Conservation (phyloP, 2,329 filamentous ascomycete species). For the Epichloe hybrida region DNA sequence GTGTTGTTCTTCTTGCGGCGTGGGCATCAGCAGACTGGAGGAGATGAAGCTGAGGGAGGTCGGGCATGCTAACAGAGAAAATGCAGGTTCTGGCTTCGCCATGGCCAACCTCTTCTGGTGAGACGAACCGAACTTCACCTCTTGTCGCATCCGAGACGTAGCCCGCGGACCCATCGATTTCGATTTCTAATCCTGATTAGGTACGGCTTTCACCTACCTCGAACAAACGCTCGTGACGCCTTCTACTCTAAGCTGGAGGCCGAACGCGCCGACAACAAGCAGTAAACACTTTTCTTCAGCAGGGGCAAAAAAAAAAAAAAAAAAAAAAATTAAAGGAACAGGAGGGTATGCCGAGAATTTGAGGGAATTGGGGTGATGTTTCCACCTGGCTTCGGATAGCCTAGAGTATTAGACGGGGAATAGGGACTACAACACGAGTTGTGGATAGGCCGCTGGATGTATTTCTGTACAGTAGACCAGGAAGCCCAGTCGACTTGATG, state of each 20-base stretch:
- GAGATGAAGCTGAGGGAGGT: conserved; percentile 1
- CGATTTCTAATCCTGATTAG: conserved; percentile 17
- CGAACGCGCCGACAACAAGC: conserved; percentile 30
- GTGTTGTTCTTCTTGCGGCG: neutral
- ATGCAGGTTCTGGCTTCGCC: conserved; percentile 36
- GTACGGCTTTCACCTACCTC: conserved; percentile 51
- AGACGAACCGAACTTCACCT: conserved; percentile 10
- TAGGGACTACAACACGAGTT: conserved; percentile 11
- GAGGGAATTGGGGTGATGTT: neutral
- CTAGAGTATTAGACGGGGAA: conserved; percentile 3
- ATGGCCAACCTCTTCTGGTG: conserved; percentile 48
- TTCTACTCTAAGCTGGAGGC: conserved; percentile 46
- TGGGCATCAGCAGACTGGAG: neutral
- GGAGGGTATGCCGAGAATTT: neutral
- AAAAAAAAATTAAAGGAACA: no score
- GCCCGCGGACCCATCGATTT: neutral
- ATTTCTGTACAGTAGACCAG: conserved; percentile 16
- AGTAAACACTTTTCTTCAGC: conserved; percentile 9
- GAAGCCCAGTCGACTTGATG: conserved; percentile 12
- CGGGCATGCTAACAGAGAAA: conserved; percentile 19
- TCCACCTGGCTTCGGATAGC: conserved; percentile 2
- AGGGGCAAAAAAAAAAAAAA: neutral
- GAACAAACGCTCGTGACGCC: conserved; percentile 43
- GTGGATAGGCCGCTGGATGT: conserved; percentile 12
- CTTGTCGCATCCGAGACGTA: neutral